Base-by-base conservation (phyloP, 169 alveolate species). In the Babesia divergens region DNA sequence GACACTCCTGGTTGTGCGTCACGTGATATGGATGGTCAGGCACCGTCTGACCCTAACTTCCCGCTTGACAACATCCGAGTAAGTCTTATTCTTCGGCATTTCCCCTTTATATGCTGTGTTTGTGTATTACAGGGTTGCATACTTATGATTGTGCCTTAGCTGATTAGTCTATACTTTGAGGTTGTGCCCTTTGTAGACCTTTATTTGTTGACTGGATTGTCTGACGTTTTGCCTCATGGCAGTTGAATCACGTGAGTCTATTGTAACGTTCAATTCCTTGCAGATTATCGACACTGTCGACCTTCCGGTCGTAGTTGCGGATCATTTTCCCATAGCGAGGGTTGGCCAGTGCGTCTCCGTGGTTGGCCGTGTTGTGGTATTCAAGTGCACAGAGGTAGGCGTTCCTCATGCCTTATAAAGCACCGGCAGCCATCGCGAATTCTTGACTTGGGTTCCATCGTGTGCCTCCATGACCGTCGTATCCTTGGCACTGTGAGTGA, bases 401-500 rank as follows among this genome's bases (percentile, higher is more conserved):
- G 13, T 14, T 22, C 34, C 1, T 54, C 7, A 31, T 7, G 16
- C 24, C 8, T 0, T 1, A 26, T 7, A 42, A 14, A 37, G 13
- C 26, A 2, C 40, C 11, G 16, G 3, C 54, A 76, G 77, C 69
- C 60, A 0, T 22, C 54, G 1, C 26, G 35, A n/a, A 58, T 70
- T 2, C 44, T 80, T 16, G 88, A 80, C 62, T 70, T 80, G 71
- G 88, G 88, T 4, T 80, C 88, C n/a, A 80, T 80, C 6, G 79
- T 71, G 6, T 80, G 88, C 34, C 44, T 65, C 32, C 34, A 18
- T 6, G 88, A 80, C 49, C 51, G 88, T 18, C 68, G 80, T 18
- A 80, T 80, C 16, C 5, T 80, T 31, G 88, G 88, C 0, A 80
- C 88, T 0, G 88, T 80, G 62, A 80, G 69, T 56, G 88, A 80